Conservation (phyloP, 2,329 filamentous ascomycete genomes). For the Alternaria rosae region DNA sequence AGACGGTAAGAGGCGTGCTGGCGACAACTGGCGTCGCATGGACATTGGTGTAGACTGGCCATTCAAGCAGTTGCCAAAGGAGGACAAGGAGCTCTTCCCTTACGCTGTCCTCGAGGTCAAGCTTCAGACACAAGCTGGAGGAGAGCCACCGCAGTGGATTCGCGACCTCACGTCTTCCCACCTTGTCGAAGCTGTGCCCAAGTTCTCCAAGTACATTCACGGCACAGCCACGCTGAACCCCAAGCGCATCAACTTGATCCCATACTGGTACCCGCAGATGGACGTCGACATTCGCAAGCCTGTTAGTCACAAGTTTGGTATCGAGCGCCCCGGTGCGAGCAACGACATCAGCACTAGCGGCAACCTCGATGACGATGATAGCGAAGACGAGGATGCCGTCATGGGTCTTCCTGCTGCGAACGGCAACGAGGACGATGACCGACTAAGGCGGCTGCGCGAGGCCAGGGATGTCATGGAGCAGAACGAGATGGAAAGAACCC, state of each 20-base stretch:
- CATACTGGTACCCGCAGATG: slow-evolving; percentile 99
- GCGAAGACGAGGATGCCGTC: slow-evolving; percentile 64
- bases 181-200: slow-evolving; percentile 96
- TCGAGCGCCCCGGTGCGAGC: slow-evolving; percentile 78
- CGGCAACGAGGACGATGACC: slow-evolving; percentile 53
- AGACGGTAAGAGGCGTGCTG: slow-evolving; percentile 76
- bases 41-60: slow-evolving; percentile 97
- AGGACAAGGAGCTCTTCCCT: slow-evolving; percentile 89
- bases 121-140: slow-evolving; percentile 92
- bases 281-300: slow-evolving; percentile 96
- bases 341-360: slow-evolving; percentile 79
- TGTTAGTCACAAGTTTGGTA: slow-evolving; percentile 85
- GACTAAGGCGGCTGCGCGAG: slow-evolving; percentile 57
- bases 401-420: slow-evolving; percentile 34
- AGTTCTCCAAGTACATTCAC: slow-evolving; percentile 99
- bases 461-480: slow-evolving; percentile 60
- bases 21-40: slow-evolving; percentile 94
- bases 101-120: slow-evolving; percentile 98
- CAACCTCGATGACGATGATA: slow-evolving; percentile 77
- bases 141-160: slow-evolving; percentile 96
- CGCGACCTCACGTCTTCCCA: slow-evolving; percentile 91
- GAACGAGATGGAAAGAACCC: slow-evolving; percentile 58
- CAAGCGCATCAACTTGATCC: slow-evolving; percentile 83
- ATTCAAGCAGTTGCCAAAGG: slow-evolving; percentile 84
- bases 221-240: slow-evolving; percentile 89